These are phyloP conservation scores for Pichia kudriavzevii DNA, from an alignment of 1,139 yeast genomes.

Conservation along the genomic window DNA sequence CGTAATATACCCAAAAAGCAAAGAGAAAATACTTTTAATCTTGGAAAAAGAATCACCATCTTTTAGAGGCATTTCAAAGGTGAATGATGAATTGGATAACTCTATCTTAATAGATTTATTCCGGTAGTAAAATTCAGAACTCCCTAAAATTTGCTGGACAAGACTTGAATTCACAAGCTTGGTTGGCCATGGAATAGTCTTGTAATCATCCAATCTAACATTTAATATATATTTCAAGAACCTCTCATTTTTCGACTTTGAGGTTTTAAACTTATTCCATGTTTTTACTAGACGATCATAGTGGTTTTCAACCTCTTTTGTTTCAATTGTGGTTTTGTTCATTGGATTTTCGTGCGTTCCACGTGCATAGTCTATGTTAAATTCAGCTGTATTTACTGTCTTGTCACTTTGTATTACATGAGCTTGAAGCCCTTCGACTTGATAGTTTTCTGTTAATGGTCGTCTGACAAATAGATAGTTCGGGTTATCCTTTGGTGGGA, in stretches of 20 bases:
- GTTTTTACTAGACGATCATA: not conserved
- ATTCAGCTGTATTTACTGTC: not conserved
- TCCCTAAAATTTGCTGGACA: not conserved
- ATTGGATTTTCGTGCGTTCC: not conserved
- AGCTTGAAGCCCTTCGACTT: slow-evolving; percentile 15
- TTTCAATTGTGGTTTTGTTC: not conserved
- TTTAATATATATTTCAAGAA: slow-evolving; percentile 7
- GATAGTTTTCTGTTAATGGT: slow-evolving; percentile 20
- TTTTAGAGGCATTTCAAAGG: slow-evolving; percentile 6
- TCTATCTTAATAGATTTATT: slow-evolving; percentile 4
- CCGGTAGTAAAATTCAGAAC: slow-evolving; percentile 2
- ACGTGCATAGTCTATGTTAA: slow-evolving; percentile 11
- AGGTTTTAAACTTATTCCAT: slow-evolving; percentile 8
- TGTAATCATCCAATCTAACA: slow-evolving; percentile 8
- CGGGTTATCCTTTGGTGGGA: slow-evolving; percentile 9
- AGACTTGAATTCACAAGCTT: slow-evolving; percentile 5
- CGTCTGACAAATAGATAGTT: slow-evolving; percentile 15
- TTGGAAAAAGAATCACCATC: slow-evolving; percentile 2
- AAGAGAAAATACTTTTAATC: slow-evolving; percentile 13
- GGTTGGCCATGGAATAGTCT: slow-evolving; percentile 1
- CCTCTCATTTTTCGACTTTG: not conserved
- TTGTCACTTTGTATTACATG: not conserved
- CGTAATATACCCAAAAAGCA: slow-evolving; percentile 6
- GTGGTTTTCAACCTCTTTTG: not conserved
- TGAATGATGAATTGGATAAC: slow-evolving; percentile 1